Conservation (phyloP, 495 filamentous ascomycete species). For the Bacidia gigantensis region DNA sequence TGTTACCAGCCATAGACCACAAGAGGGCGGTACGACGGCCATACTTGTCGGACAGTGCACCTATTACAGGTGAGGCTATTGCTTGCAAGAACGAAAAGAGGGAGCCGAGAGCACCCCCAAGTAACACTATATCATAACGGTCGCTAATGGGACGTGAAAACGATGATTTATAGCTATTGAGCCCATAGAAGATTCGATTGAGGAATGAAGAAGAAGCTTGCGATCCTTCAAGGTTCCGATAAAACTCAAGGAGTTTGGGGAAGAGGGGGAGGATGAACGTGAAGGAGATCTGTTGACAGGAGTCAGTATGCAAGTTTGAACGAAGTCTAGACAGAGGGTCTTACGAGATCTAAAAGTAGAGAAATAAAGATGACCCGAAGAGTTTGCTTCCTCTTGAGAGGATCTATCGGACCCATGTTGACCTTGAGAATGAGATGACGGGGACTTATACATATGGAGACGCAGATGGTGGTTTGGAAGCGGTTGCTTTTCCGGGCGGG, state of each 20-base stretch:
- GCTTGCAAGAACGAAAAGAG: slow-evolving; percentile 91
- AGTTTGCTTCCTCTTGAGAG: slow-evolving; percentile 52
- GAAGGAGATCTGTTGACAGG: slow-evolving; percentile 53
- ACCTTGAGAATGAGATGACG: too few species aligned
- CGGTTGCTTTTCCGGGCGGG: too few species aligned
- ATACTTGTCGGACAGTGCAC: slow-evolving; percentile 73
- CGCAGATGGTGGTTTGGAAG: too few species aligned
- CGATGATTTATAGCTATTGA: slow-evolving; percentile 90
- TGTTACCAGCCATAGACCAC: slow-evolving; percentile 89
- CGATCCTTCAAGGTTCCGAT: slow-evolving; percentile 55
- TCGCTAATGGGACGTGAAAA: slow-evolving; percentile 91
- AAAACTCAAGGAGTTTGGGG: slow-evolving; percentile 87
- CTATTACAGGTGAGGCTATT: slow-evolving; percentile 82
- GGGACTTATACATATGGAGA: too few species aligned
- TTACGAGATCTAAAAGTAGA: slow-evolving; percentile 55
- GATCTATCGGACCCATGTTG: neutral
- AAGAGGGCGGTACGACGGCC: slow-evolving; percentile 81
- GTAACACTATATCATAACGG: slow-evolving; percentile 90
- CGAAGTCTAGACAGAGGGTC: neutral
- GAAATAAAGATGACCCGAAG: slow-evolving; percentile 67
- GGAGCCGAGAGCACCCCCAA: slow-evolving; percentile 86
- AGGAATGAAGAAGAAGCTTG: slow-evolving; percentile 52
- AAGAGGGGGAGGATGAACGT: slow-evolving; percentile 98
- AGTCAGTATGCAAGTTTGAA: slow-evolving; percentile 7
- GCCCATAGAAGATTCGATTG: slow-evolving; percentile 59